Evolutionary conservation across 2,329 filamentous ascomycete genomes (phyloP).

Genomic region (Pleoardoris graminearum): DNA sequence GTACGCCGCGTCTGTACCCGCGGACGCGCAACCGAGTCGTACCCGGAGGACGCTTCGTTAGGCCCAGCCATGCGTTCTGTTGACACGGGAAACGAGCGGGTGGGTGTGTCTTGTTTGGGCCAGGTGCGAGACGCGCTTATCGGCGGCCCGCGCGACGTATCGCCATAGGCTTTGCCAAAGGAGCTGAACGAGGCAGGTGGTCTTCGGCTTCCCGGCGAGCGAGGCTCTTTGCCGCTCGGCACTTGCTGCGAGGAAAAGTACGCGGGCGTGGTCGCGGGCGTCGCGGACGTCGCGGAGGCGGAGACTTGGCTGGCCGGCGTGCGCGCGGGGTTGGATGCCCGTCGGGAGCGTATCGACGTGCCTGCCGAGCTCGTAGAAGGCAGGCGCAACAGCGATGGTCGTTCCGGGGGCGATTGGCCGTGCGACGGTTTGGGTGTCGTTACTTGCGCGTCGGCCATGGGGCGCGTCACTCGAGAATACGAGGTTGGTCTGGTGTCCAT

Average conservation of each 20-base stretch:
- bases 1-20: conserved; percentile 24
- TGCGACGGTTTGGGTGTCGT: conserved; percentile 31
- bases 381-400: conserved; percentile 36
- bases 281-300: conserved; percentile 20
- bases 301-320: conserved; percentile 23
- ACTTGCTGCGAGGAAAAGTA: conserved; percentile 40
- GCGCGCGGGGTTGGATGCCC: conserved; percentile 32
- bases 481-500: conserved; percentile 9
- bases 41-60: conserved; percentile 35
- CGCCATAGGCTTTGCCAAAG: conserved; percentile 49
- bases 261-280: conserved; percentile 27
- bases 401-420: conserved; percentile 28
- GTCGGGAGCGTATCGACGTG: conserved; percentile 26
- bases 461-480: conserved; percentile 16
- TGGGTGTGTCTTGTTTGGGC: conserved; percentile 24
- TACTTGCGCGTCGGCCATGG: conserved; percentile 10
- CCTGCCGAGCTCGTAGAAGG: conserved; percentile 30
- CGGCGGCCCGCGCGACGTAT: conserved; percentile 55
- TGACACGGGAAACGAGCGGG: conserved; percentile 20
- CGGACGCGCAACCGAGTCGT: conserved; percentile 34
- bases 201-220: conserved; percentile 40
- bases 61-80: conserved; percentile 34
- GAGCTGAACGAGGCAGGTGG: conserved; percentile 54
- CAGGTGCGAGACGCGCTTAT: conserved; percentile 33
- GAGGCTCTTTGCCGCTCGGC: conserved; percentile 32